A percentile compares a stretch with the other conserved stretches of the same genome.
These are phyloP conservation scores for Pogostemon cablin DNA, from an alignment of 257 asterid genomes.

Conservation along the genomic window DNA sequence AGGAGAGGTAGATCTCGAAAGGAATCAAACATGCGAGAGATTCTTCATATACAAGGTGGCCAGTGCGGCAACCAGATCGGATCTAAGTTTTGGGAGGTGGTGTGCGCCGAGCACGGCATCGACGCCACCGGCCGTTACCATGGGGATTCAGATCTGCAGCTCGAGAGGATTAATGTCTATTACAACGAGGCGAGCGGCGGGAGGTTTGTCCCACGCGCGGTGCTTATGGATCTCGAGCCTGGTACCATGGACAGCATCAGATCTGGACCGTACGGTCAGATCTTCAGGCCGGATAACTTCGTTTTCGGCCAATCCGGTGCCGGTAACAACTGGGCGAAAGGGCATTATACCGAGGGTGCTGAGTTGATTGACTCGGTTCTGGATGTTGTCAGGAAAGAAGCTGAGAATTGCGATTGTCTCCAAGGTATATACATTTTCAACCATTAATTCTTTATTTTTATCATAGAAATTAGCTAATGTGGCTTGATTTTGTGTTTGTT, in stretches of 20 bases:
- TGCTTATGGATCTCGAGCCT: conserved; percentile 57
- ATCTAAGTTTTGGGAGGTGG: conserved; percentile 56
- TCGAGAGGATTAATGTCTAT: conserved; percentile 52
- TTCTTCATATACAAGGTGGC: conserved; percentile 58
- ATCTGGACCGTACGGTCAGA: conserved; percentile 47
- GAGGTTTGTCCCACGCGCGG: conserved; percentile 50
- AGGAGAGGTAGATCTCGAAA: neutral
- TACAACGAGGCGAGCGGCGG: conserved; percentile 57
- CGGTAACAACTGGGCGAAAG: conserved; percentile 42
- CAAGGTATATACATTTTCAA: conserved; percentile 32
- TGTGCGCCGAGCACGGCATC: conserved; percentile 57
- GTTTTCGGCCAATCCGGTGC: conserved; percentile 53
- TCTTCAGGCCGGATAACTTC: conserved; percentile 47
- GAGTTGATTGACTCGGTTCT: conserved; percentile 56
- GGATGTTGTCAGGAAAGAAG: conserved; percentile 54
- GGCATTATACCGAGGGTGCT: conserved; percentile 55
- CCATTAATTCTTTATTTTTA: neutral
- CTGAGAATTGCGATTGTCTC: conserved; percentile 52
- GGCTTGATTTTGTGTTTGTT: neutral
- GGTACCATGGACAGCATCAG: conserved; percentile 59
- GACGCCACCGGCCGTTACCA: conserved; percentile 51
- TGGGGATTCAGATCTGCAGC: conserved; percentile 49
- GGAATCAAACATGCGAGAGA: conserved; percentile 50
- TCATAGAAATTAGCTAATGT: neutral
- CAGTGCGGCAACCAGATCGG: conserved; percentile 63